Evolutionary conservation across 2,329 filamentous ascomycete genomes (phyloP), one percentile per base, ranked within the genome.

Genomic region (Apiospora rasikravindrae): DNA sequence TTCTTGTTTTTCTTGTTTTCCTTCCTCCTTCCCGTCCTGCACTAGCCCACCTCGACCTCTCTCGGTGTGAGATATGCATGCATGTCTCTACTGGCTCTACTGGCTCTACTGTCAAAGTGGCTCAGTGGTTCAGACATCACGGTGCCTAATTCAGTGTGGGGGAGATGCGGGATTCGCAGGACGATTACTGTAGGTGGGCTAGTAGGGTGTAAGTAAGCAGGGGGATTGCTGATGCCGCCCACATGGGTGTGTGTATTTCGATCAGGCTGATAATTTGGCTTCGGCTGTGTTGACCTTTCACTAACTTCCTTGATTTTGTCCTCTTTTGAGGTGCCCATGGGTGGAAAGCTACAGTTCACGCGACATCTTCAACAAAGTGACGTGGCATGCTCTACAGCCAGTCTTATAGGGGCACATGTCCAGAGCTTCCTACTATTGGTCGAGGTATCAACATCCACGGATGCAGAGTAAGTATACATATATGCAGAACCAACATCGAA

Each of bases 371-470:
- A 11, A n/a, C 33, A 37, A 40, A 64, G 53, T 64, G 57, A 64
- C 57, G 57, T 64, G 57, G 57, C 57, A 40, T 64, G 57, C 57
- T 40, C 57, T n/a, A n/a, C 57, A 33, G 57, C 57, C 57, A 64
- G 57, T 64, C 57, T 64, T 64, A 64, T 64, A 64, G 57, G 57
- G 57, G 57, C 53, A 64, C 57, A 64, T 64, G 57, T 6, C 40
- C 57, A 13, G 10, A 40, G 19, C 10, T 4, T n/a, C 22, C 22
- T 64, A 11, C 33, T 19, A 64, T 64, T 40, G 33, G 57, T 64
- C 29, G 57, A 19, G 24, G n/a, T n/a, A 4, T 11, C 8, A 22
- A 61, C 16, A 22, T 5, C 11, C 29, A 22, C 26, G 26, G 14
- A 37, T 61, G 53, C 53, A 61, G 29, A 37, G 53, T 61, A 61